Conservation (phyloP, 225 moss, liverwort and hornwort species). For the Lunularia cruciata region DNA sequence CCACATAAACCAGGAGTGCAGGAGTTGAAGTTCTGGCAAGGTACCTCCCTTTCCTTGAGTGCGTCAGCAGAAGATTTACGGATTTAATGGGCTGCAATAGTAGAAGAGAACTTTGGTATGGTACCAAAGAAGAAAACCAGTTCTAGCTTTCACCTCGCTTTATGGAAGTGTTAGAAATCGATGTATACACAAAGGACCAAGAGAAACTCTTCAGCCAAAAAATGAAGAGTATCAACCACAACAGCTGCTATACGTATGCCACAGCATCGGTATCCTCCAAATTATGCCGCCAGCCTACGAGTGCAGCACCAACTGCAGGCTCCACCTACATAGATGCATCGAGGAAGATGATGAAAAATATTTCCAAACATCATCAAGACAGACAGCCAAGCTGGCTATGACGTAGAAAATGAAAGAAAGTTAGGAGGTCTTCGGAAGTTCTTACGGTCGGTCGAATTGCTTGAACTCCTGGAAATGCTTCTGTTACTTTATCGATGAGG, state of each 20-base stretch:
- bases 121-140: too few species aligned
- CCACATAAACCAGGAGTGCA: too few species aligned
- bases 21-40: too few species aligned
- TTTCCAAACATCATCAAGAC: too few species aligned
- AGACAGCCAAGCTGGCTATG: too few species aligned
- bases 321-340: slow-evolving; percentile 67
- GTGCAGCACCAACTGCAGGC: slow-evolving; percentile 85
- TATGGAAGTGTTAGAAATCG: not conserved
- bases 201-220: not conserved
- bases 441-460: slow-evolving; percentile 64
- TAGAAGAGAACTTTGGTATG: too few species aligned
- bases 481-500: slow-evolving; percentile 51
- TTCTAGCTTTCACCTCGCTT: not conserved
- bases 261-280: slow-evolving; percentile 12
- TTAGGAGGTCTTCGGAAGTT: not conserved
- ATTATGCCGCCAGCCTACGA: slow-evolving; percentile 85
- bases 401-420: not conserved
- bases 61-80: too few species aligned
- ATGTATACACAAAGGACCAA: not conserved
- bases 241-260: not conserved
- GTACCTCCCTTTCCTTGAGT: too few species aligned
- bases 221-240: not conserved
- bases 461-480: slow-evolving; percentile 68
- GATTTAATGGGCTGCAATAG: too few species aligned
- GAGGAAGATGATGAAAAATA: too few species aligned